Base-by-base conservation (phyloP, 2,329 filamentous ascomycete genomes). In the Verruconis gallopava region DNA sequence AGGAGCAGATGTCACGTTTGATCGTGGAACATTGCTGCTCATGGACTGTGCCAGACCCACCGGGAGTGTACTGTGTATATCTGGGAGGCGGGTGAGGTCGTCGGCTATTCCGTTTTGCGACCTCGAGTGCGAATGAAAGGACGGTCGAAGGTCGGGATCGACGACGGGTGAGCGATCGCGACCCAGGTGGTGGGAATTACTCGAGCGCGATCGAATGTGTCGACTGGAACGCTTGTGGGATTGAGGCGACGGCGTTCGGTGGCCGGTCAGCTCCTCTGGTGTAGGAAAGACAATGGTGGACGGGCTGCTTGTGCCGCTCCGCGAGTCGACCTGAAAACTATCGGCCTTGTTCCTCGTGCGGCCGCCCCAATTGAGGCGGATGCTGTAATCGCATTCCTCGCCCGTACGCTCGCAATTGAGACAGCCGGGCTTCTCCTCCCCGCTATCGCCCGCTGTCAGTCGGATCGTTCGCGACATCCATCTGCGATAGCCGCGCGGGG, bases 301-400 rank as follows among this genome's bases (percentile, higher is more conserved):
- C 21, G 44, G 44, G 37, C 42, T 46, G 36, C 21, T 46, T 9
- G n/a, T 33, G 17, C 18, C 22, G 28, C 43, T 45, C 3, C 17
- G 4, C 3, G 44, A 30, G 18, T 32, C 17, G 30, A 44, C 21
- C 4, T 17, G n/a, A 6, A 38, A 19, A 3, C 50, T 43, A 17
- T 51, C 55, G 32, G 62, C 62, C 47, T 69, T 71, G 59, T 73
- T 75, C 55, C 75, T 79, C 38, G 72, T 69, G 44, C 82, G 72
- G 3, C 82, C 81, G 46, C 81, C 79, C 84, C 84, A 89, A 52
- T 88, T 88, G 49, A 89, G 64, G 21, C 81, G 73, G 51, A 89
- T 82, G 52, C 76, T 83, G 57, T 88, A 89, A 59, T 91, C 83
- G 63, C 84, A 91, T 37, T 65, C 64, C 55, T 85, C 81, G 46